Conservation (phyloP, 768 basidiomycete species). For the Mycena kentingensis region DNA sequence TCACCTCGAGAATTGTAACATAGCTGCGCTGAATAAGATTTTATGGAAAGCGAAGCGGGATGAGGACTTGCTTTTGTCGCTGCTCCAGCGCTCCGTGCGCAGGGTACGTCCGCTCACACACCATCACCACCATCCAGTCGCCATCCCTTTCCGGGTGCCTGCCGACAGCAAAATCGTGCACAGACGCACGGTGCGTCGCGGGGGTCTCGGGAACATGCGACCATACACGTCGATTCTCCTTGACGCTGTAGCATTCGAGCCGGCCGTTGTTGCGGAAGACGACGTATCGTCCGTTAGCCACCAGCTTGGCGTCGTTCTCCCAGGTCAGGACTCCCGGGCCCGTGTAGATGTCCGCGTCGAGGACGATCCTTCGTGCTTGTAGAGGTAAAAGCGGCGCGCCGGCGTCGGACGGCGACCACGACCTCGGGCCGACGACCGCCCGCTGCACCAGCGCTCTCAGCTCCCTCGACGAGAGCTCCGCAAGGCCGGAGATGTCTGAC, state of each 20-base stretch:
- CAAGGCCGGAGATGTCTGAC: not conserved
- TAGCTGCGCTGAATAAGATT: too few relatives aligned
- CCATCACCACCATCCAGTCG: not conserved
- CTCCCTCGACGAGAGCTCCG: not conserved
- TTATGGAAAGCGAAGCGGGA: too few relatives aligned
- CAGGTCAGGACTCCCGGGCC: not conserved
- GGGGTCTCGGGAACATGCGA: not conserved
- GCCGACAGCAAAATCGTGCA: conserved; percentile 3
- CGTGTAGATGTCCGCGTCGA: not conserved
- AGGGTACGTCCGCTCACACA: not conserved
- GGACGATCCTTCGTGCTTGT: not conserved
- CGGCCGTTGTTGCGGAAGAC: conserved; percentile 2
- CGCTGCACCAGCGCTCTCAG: conserved; percentile 1
- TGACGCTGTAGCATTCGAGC: conserved; percentile 10
- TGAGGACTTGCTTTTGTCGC: not conserved
- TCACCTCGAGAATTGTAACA: too few relatives aligned
- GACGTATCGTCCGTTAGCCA: conserved; percentile 6
- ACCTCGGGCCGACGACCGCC: not conserved
- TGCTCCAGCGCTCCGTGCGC: not conserved
- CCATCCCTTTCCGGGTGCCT: not conserved
- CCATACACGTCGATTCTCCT: conserved; percentile 9
- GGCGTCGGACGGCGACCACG: not conserved
- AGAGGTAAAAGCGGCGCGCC: not conserved
- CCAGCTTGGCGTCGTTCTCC: conserved; percentile 1
- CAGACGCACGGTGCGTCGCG: not conserved